phyloP scores from a whole-genome alignment of 2,329 filamentous ascomycete genomes.

The Cordyceps cateniannulata region DNA sequence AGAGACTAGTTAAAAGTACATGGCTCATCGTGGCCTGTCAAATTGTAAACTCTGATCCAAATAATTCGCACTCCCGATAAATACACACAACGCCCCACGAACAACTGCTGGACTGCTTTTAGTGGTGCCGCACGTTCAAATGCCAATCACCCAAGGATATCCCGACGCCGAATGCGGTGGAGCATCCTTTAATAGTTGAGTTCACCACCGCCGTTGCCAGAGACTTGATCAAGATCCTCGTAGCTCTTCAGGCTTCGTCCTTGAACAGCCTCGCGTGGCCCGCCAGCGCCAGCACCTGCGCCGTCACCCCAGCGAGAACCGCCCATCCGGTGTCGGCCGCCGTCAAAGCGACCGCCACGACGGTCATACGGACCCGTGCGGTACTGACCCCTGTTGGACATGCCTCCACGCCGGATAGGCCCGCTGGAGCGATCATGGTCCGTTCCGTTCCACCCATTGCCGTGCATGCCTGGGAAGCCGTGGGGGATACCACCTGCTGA shows the following conservation, averaged over 20 bases:
- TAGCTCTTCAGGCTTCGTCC: conserved; percentile 94
- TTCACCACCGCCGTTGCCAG: conserved; percentile 68
- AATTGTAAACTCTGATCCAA: background rate
- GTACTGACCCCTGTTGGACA: conserved; percentile 45
- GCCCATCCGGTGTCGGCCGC: conserved; percentile 43
- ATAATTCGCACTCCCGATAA: background rate
- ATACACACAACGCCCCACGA: conserved; percentile 2
- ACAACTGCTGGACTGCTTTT: background rate
- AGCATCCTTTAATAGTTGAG: conserved; percentile 68
- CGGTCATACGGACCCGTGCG: conserved; percentile 71
- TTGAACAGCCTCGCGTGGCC: conserved; percentile 84
- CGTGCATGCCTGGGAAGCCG: conserved; percentile 48
- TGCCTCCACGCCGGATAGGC: conserved; percentile 61
- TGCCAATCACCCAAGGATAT: background rate
- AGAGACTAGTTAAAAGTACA: conserved; percentile 2
- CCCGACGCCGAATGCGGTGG: background rate
- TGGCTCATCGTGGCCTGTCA: background rate
- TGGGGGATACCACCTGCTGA: conserved; percentile 43
- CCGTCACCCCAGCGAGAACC: conserved; percentile 65
- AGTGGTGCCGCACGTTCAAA: background rate
- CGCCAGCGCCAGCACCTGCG: conserved; percentile 69
- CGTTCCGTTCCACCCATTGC: conserved; percentile 44
- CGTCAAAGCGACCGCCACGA: conserved; percentile 50
- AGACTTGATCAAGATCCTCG: conserved; percentile 88
- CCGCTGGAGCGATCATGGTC: conserved; percentile 56